Conservation (phyloP, 805 yeast species). For the Candida sphagnicola region DNA sequence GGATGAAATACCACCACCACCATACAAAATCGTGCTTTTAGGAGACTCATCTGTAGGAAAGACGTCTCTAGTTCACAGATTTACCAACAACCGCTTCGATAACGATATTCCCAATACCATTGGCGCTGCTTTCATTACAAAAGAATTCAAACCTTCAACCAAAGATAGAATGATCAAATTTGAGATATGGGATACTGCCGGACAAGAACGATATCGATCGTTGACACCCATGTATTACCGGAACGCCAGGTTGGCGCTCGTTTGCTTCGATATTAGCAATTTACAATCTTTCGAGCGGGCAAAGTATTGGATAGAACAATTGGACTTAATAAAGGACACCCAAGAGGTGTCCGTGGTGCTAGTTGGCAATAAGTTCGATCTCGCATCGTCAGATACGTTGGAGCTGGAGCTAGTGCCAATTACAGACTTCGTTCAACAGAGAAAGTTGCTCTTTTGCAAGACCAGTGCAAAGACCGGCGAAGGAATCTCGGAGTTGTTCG, state of each 20-base stretch:
- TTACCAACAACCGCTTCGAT: slow-evolving; percentile 69
- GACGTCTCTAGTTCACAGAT: slow-evolving; percentile 75
- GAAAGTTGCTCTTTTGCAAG: slow-evolving; percentile 15
- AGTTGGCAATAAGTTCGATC: slow-evolving; percentile 83
- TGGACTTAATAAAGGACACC: slow-evolving; percentile 28
- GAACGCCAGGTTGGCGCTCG: slow-evolving; percentile 67
- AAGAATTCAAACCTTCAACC: slow-evolving; percentile 36
- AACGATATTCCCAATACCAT: slow-evolving; percentile 84
- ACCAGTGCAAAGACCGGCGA: slow-evolving; percentile 73
- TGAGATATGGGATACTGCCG: slow-evolving; percentile 87
- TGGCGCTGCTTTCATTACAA: slow-evolving; percentile 97
- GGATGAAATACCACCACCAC: slow-evolving; percentile 16
- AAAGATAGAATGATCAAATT: slow-evolving; percentile 46
- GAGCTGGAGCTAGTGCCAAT: slow-evolving; percentile 6
- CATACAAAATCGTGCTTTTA: slow-evolving; percentile 37
- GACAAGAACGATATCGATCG: slow-evolving; percentile 75
- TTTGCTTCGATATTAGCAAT: slow-evolving; percentile 78
- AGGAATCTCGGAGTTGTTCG: slow-evolving; percentile 45
- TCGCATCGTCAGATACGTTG: slow-evolving; percentile 25
- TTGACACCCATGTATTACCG: slow-evolving; percentile 82
- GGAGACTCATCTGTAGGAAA: slow-evolving; percentile 64
- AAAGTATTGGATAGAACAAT: slow-evolving; percentile 85
- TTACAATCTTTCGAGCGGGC: slow-evolving; percentile 59
- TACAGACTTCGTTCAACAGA: not conserved
- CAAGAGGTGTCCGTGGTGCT: slow-evolving; percentile 36